Evolutionary conservation across 768 basidiomycete species (phyloP), one percentile per base, ranked within the genome.

Genomic region (Trametopsis cervina): DNA sequence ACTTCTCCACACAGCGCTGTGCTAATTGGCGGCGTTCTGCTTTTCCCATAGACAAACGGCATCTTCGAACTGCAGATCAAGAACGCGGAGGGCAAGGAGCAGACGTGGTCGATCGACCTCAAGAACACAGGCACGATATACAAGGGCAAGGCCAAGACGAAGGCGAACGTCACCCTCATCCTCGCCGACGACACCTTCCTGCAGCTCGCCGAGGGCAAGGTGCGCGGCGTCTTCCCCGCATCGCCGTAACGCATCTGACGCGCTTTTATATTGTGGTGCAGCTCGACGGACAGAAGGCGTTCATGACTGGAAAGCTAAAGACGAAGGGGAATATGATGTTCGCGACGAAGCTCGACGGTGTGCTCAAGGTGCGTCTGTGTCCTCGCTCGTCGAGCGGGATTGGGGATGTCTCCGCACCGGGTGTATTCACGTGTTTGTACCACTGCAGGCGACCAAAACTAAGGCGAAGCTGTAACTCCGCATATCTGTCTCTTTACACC

Each of bases 301-400:
- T 93, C 72, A 90, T 97, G 88, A 89, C 87, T 5, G 93, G 93
- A 23, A 88, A 89, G 61, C 78, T 96, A 42, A 95, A 94, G 78
- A 85, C 88, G 13, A 85, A 78, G 63, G 91, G 90, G 47, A 93
- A 92, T 68, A 81, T 93, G 66, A 92, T 94, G 89, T 77, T 94
- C 52, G 90, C 88, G 1, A 94, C 90, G 21, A 97, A 95, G 66
- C 85, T 96, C 27, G 85, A 86, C 55, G 72, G 69, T 9, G 77
- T 97, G 12, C 75, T 97, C 42, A 88, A 86, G 77, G 90, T 89
- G 47, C 45, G 73, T 56, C 38, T 5, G 11, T 7, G 29, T 15
- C 15, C 29, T 33, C 29, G 15, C 15, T 7, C 29, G 29, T 7
- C 29, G 15, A 33, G 29, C 7, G 9, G 15, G 29, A 7, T 36